These are phyloP conservation scores for Taphrina wiesneri DNA, from an alignment of 1,139 yeast genomes.

Conservation along the genomic window DNA sequence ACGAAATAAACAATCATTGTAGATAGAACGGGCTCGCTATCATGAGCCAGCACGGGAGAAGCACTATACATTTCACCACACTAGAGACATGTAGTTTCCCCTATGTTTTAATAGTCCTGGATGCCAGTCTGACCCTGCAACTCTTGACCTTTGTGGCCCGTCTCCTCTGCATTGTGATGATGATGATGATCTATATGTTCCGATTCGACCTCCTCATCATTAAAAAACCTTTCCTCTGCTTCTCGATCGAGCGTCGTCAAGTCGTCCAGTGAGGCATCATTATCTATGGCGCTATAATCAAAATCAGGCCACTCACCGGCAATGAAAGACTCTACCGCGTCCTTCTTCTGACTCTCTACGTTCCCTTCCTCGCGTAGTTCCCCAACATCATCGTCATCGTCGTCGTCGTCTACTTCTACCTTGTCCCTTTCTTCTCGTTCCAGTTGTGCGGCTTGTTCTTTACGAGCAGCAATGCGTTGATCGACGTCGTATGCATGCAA, in stretches of 20 bases:
- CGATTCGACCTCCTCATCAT: neutral
- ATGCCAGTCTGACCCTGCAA: conserved; percentile 16
- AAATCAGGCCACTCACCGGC: neutral
- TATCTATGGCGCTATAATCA: conserved; percentile 3
- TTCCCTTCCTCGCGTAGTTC: neutral
- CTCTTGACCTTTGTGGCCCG: neutral
- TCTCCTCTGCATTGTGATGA: neutral
- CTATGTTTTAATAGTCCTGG: neutral
- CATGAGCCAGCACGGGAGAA: neutral
- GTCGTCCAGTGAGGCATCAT: conserved; percentile 2
- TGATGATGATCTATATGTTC: neutral
- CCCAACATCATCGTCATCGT: neutral
- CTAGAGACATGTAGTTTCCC: neutral
- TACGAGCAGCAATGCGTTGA: neutral
- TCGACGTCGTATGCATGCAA: conserved; percentile 17
- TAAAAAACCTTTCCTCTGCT: conserved; percentile 5
- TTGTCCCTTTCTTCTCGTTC: neutral
- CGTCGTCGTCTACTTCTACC: neutral
- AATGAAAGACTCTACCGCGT: neutral
- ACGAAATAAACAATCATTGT: conserved; percentile 11
- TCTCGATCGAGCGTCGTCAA: neutral
- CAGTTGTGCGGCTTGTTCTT: neutral
- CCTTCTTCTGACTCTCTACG: neutral
- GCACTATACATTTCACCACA: conserved; percentile 1
- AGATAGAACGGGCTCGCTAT: neutral